Conservation (phyloP, 768 basidiomycete genomes). For the Lactarius sp. region DNA sequence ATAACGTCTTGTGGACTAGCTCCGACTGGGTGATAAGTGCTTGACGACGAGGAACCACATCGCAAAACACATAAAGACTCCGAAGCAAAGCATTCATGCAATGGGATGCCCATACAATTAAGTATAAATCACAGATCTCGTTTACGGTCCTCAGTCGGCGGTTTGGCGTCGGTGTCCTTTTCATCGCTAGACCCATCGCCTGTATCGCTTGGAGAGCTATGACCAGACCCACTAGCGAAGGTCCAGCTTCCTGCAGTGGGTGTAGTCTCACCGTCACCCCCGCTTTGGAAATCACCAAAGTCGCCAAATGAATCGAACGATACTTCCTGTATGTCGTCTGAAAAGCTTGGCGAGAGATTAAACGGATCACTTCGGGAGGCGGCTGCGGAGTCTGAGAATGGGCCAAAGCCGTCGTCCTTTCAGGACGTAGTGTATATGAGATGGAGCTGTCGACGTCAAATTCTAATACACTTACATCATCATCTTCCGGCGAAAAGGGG, state of each 20-base stretch:
- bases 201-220: constrained; percentile 19
- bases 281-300: constrained; percentile 75
- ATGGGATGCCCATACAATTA: constrained; percentile 16
- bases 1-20: not conserved
- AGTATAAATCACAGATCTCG: constrained; percentile 22
- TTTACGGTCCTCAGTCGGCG: constrained; percentile 3
- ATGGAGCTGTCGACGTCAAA: not conserved
- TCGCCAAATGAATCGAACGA: constrained; percentile 61
- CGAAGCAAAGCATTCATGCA: constrained; percentile 1
- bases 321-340: constrained; percentile 59
- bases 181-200: constrained; percentile 20
- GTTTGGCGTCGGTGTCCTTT: constrained; percentile 13
- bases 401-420: constrained; percentile 67
- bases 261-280: constrained; percentile 45
- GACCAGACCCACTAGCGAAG: constrained; percentile 42
- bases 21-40: not conserved
- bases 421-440: constrained; percentile 5
- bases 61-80: not conserved
- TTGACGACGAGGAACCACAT: not conserved
- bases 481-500: constrained; percentile 42
- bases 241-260: constrained; percentile 71
- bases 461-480: constrained; percentile 43
- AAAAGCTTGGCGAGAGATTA: constrained; percentile 43
- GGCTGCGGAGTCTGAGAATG: constrained; percentile 66
- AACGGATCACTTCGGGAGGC: constrained; percentile 49